A percentile compares a stretch with the other conserved stretches of the same genome.
Conservation (phyloP, 2,329 filamentous ascomycete species). For the Didymella exigua region DNA sequence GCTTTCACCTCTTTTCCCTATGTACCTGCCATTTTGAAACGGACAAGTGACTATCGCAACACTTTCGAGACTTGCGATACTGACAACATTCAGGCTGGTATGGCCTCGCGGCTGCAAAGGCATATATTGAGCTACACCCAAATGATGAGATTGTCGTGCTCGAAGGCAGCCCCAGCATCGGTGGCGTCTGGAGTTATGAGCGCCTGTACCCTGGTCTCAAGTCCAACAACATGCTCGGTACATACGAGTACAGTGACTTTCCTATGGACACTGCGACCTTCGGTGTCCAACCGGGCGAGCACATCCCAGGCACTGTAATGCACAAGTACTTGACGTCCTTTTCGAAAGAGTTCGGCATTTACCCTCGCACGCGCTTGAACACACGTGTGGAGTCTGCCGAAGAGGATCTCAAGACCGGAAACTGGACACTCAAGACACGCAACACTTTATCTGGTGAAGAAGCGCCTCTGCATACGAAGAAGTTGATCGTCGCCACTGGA, state of each 20-base stretch:
- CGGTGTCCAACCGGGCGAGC: conserved; percentile 56
- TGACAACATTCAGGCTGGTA: conserved; percentile 31
- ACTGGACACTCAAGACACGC: conserved; percentile 17
- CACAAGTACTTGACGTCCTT: conserved; percentile 58
- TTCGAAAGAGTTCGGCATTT: conserved; percentile 55
- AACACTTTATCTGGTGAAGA: conserved; percentile 6
- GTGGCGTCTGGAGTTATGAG: conserved; percentile 51
- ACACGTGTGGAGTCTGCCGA: conserved; percentile 57
- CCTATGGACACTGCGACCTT: conserved; percentile 39
- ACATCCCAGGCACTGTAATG: conserved; percentile 64
- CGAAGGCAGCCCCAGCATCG: conserved; percentile 48
- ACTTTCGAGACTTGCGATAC: not conserved
- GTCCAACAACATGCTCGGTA: conserved; percentile 52
- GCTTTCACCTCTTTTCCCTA: conserved; percentile 1
- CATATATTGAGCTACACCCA: conserved; percentile 51
- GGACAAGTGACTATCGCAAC: not conserved
- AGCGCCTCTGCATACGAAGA: conserved; percentile 38
- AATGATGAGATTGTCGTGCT: conserved; percentile 49
- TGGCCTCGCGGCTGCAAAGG: conserved; percentile 37
- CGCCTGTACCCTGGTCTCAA: conserved; percentile 52
- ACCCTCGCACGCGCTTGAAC: conserved; percentile 55
- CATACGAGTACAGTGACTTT: conserved; percentile 50
- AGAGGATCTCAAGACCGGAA: conserved; percentile 46
- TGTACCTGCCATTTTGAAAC: not conserved
- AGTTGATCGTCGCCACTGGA: conserved; percentile 67